Conservation (phyloP, 768 basidiomycete species). For the Candolleomyces eurysporus region DNA sequence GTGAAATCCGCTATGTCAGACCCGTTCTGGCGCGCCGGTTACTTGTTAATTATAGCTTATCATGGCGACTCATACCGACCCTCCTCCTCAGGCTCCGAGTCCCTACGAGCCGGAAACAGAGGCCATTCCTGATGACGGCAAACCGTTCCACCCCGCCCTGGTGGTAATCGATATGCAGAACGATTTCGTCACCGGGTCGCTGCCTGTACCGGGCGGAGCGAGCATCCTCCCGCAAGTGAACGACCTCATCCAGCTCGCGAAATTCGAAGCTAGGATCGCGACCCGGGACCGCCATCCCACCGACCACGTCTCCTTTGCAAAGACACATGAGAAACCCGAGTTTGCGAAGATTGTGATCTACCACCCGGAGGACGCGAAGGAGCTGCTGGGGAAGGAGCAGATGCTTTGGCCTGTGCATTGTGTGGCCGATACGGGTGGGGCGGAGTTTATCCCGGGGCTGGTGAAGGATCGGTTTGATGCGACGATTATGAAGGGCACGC, state of each 20-base stretch:
- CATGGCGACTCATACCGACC: no score
- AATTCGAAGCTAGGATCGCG: slow-evolving; percentile 47
- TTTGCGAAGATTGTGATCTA: slow-evolving; percentile 43
- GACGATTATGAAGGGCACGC: slow-evolving; percentile 52
- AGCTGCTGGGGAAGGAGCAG: slow-evolving; percentile 40
- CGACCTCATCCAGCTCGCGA: slow-evolving; percentile 52
- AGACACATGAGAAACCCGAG: slow-evolving; percentile 35
- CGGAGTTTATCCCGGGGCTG: slow-evolving; percentile 59
- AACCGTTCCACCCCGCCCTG: slow-evolving; percentile 46
- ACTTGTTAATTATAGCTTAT: no score
- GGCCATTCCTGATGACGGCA: not conserved
- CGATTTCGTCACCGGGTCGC: slow-evolving; percentile 75
- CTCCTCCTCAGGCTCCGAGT: not conserved
- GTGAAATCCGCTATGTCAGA: no score
- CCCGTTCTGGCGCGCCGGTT: no score
- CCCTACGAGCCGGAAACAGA: slow-evolving; percentile 11
- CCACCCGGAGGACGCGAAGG: slow-evolving; percentile 35
- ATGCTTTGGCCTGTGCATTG: slow-evolving; percentile 85
- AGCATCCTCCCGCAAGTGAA: slow-evolving; percentile 57
- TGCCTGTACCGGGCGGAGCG: slow-evolving; percentile 65
- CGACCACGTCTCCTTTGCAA: slow-evolving; percentile 70
- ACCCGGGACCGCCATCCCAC: slow-evolving; percentile 60
- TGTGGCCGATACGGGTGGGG: slow-evolving; percentile 56
- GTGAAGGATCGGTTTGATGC: slow-evolving; percentile 36
- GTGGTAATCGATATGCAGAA: slow-evolving; percentile 80